These are phyloP conservation scores for Beauveria sp. DNA, from an alignment of 2,329 filamentous ascomycete species.

Conservation along the genomic window DNA sequence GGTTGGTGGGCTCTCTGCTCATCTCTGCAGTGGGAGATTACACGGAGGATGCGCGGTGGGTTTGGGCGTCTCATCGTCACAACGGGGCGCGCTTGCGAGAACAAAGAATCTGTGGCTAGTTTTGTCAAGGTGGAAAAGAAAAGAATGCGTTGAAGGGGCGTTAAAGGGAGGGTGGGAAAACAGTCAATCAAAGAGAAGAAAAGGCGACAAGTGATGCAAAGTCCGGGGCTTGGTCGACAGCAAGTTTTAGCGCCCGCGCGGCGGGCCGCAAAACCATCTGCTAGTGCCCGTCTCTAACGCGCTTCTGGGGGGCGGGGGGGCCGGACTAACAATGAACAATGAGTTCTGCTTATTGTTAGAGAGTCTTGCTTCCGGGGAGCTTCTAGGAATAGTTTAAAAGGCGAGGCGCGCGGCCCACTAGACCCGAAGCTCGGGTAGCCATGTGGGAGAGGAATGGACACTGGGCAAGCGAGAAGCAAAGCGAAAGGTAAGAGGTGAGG, in stretches of 20 bases:
- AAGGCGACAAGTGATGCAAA: too few relatives aligned
- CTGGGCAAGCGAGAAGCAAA: neutral
- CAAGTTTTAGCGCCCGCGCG: too few relatives aligned
- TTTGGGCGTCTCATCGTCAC: neutral
- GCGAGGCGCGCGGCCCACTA: neutral
- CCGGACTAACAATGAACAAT: too few relatives aligned
- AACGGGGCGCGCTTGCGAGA: neutral
- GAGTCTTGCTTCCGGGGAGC: neutral
- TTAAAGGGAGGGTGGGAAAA: neutral
- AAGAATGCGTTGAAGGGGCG: neutral
- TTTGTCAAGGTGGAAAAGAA: neutral
- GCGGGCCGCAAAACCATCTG: too few relatives aligned
- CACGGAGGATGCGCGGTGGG: neutral
- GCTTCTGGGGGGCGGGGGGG: too few relatives aligned
- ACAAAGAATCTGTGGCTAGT: neutral
- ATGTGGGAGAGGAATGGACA: neutral
- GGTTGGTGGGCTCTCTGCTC: neutral
- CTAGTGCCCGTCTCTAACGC: too few relatives aligned
- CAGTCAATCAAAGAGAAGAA: too few relatives aligned
- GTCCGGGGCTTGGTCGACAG: too few relatives aligned
- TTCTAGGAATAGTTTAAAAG: neutral
- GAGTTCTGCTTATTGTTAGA: neutral
- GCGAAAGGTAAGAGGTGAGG: neutral
- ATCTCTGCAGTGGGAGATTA: constrained; percentile 1
- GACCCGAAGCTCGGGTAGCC: neutral